A percentile compares a stretch with the other conserved stretches of the same genome.
Conservation (phyloP, 495 filamentous ascomycete species). For the Aspergillus sparsus region DNA sequence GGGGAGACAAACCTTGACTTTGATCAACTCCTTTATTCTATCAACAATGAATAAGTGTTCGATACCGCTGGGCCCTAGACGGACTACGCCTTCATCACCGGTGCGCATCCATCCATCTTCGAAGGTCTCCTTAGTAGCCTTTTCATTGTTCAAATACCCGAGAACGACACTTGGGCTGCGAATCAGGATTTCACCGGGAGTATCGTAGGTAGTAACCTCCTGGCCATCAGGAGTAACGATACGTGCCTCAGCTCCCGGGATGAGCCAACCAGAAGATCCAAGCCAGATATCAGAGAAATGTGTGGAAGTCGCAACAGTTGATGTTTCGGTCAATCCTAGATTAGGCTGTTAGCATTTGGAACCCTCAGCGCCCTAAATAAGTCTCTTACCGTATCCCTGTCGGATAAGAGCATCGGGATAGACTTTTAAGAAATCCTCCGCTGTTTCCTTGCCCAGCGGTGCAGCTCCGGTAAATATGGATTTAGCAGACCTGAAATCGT, state of each 20-base stretch:
- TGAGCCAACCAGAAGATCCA: conserved; percentile 71
- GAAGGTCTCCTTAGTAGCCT: conserved; percentile 79
- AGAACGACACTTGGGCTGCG: conserved; percentile 75
- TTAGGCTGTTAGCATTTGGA: conserved; percentile 17
- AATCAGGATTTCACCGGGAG: conserved; percentile 77
- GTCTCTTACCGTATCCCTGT: conserved; percentile 74
- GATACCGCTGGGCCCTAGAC: conserved; percentile 59
- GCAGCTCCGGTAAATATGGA: conserved; percentile 79
- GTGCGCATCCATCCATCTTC: conserved; percentile 80
- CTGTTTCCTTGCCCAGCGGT: conserved; percentile 77
- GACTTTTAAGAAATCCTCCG: conserved; percentile 61
- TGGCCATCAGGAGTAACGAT: conserved; percentile 71
- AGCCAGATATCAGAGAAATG: conserved; percentile 66
- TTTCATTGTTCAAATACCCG: conserved; percentile 83
- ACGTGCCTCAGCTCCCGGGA: conserved; percentile 67
- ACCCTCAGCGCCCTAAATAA: not conserved
- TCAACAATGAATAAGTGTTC: conserved; percentile 87
- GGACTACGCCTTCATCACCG: conserved; percentile 79
- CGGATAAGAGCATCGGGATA: conserved; percentile 68
- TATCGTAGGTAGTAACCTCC: conserved; percentile 74
- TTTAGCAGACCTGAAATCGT: conserved; percentile 70
- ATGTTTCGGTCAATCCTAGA: conserved; percentile 77
- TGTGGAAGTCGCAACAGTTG: conserved; percentile 70
- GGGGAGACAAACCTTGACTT: conserved; percentile 70
- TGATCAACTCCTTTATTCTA: conserved; percentile 91